Base-by-base conservation (phyloP, 306 rosid genomes). In the Corylus avellana region DNA sequence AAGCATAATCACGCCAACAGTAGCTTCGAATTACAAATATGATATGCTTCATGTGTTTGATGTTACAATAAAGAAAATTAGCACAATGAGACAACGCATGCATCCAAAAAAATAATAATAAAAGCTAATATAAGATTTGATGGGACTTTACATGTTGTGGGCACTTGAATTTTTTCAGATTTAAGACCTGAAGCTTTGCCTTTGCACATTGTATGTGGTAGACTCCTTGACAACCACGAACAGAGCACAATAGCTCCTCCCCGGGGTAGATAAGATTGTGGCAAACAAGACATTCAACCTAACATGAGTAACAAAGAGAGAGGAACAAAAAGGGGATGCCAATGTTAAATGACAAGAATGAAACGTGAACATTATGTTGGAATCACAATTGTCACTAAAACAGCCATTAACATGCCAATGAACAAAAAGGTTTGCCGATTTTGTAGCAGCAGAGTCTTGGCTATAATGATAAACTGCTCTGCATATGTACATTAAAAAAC, bases 131-230 rank as follows among this genome's bases (percentile, higher is more conserved):
- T 29, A 57, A 56, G 4, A 74, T 84, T 68, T 68, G 50, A 13
- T 27, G 49, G 48, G 84, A 72, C 32, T 71, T 85, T 86, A 92
- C 98, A 87, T 94, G 98, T 51, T 86, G 97, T 16, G 92, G 90
- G 85, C 97, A 94, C 91, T 89, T 94, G 92, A 91, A 94, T n/a
- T 83, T 94, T 56, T 85, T 88, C 76, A 51, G 70, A 84, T 70
- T 85, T 7, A 83, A 81, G 81, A 74, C 48, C 68, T 90, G 89
- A 67, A 16, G 61, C 17, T 51, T 84, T 80, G 84, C 81, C 90
- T 88, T 87, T 20, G 88, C 92, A 80, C 98, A 94, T 39, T 73
- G 75, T 51, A 17, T 8, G 64, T 92, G 98, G 86, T 85, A 92
- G 70, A 74, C 76, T 61, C 92, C 80, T 77, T 61, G 87, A 27